Conservation (phyloP, 139 green algal species). For the Chlorella sp. region DNA sequence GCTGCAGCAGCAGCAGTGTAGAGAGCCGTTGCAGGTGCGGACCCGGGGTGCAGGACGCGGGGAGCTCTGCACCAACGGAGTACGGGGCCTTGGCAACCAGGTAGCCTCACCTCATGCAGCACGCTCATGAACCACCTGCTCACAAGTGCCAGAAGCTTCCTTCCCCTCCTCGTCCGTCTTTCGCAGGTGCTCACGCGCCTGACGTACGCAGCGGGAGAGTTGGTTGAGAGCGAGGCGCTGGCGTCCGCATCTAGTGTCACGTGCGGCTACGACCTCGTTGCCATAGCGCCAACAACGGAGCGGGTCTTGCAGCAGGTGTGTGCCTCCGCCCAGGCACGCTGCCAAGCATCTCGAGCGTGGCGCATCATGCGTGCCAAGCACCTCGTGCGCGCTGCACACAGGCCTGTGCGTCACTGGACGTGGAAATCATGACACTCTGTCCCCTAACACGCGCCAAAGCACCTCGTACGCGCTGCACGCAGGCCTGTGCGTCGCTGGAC, state of each 20-base stretch:
- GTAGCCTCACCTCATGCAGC: too few species aligned
- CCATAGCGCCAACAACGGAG: conserved; percentile 49
- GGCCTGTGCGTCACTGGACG: background rate
- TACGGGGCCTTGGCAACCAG: too few species aligned
- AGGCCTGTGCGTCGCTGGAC: conserved; percentile 51
- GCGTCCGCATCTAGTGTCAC: background rate
- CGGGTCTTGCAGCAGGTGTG: conserved; percentile 39
- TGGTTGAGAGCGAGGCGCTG: background rate
- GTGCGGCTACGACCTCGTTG: conserved; percentile 49
- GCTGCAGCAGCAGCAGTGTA: background rate
- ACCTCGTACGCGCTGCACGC: background rate
- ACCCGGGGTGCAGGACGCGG: background rate
- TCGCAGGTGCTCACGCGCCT: background rate
- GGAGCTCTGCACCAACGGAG: too few species aligned
- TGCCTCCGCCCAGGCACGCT: background rate
- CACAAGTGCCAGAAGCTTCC: too few species aligned
- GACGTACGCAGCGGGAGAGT: background rate
- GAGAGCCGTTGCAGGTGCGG: background rate
- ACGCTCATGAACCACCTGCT: too few species aligned
- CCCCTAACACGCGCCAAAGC: background rate
- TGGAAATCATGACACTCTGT: background rate
- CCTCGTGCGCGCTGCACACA: background rate
- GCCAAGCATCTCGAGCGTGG: background rate
- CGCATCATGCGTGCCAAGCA: background rate
- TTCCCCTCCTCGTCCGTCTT: too few species aligned